A percentile compares a stretch with the other conserved stretches of the same genome.
Evolutionary conservation across 805 yeast species (phyloP).

Genomic region (Yarrowia sp.): DNA sequence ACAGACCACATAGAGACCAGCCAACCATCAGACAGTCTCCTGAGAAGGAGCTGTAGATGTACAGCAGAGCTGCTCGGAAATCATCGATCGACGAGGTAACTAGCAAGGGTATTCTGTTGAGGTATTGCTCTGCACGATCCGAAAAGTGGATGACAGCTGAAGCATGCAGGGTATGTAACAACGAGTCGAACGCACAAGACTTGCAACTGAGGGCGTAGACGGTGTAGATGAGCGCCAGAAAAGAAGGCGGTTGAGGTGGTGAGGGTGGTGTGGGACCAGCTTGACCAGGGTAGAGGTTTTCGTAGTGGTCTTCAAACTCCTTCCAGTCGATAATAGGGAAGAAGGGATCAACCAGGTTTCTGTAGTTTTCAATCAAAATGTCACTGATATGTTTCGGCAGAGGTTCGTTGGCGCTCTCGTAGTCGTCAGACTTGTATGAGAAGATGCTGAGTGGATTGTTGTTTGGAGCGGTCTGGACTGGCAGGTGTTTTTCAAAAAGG

Average conservation of each 20-base stretch:
- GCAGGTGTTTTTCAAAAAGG: conserved; percentile 2
- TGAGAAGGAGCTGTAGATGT: not conserved
- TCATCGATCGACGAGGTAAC: not conserved
- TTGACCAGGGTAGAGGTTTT: not conserved
- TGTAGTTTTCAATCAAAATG: not conserved
- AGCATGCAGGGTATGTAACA: not conserved
- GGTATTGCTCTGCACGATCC: conserved; percentile 4
- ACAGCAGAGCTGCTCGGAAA: conserved; percentile 11
- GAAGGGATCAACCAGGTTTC: not conserved
- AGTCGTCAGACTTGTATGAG: conserved; percentile 2
- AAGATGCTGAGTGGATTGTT: conserved; percentile 10
- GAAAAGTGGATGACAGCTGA: conserved; percentile 9
- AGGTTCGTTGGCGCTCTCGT: not conserved
- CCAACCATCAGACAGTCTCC: conserved; percentile 24
- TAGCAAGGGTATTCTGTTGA: conserved; percentile 5
- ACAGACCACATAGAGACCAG: conserved; percentile 21
- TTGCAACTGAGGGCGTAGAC: conserved; percentile 19
- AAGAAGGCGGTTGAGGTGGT: not conserved
- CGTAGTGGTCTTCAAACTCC: conserved; percentile 17
- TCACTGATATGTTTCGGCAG: conserved; percentile 9
- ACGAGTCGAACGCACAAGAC: conserved; percentile 7
- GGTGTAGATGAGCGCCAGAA: not conserved
- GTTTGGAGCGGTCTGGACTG: not conserved
- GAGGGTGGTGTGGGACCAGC: conserved; percentile 5
- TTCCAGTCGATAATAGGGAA: conserved; percentile 18